phyloP scores from a whole-genome alignment of 768 basidiomycete species.

The Hydnomerulius pinastri region DNA sequence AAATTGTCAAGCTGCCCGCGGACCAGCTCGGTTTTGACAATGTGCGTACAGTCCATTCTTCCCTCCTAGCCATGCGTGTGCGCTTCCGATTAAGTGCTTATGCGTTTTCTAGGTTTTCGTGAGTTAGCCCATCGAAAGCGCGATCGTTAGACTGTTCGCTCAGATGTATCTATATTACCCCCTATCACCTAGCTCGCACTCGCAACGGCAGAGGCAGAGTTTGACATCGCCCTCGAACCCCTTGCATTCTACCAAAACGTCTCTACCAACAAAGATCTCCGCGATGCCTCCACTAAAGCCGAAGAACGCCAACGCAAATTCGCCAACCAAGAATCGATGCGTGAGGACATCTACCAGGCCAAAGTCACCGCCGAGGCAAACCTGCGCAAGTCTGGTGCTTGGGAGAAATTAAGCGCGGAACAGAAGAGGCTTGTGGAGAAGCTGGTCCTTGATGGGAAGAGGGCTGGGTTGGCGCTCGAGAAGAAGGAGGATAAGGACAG shows the following conservation, averaged over 20 bases:
- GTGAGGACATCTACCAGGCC: slow-evolving; percentile 76
- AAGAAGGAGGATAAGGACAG: slow-evolving; percentile 55
- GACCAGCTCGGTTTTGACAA: slow-evolving; percentile 66
- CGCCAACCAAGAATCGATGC: slow-evolving; percentile 76
- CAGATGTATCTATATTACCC: slow-evolving; percentile 20
- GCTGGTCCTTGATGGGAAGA: slow-evolving; percentile 75
- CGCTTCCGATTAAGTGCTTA: neutral
- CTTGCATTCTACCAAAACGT: slow-evolving; percentile 84
- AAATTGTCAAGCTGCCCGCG: slow-evolving; percentile 56
- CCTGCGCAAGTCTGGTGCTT: slow-evolving; percentile 59
- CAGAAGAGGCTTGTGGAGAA: slow-evolving; percentile 80
- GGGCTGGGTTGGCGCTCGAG: slow-evolving; percentile 75
- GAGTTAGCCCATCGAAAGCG: slow-evolving; percentile 33
- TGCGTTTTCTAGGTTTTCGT: slow-evolving; percentile 65
- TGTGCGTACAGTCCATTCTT: slow-evolving; percentile 41
- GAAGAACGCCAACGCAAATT: slow-evolving; percentile 73
- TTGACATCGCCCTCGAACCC: slow-evolving; percentile 55
- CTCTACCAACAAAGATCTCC: slow-evolving; percentile 68
- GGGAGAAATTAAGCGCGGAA: slow-evolving; percentile 64
- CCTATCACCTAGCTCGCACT: slow-evolving; percentile 52
- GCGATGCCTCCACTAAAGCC: slow-evolving; percentile 77
- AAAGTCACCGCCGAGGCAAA: slow-evolving; percentile 72
- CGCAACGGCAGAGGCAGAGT: slow-evolving; percentile 57
- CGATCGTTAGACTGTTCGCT: slow-evolving; percentile 12
- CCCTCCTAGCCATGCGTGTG: neutral